Evolutionary conservation across 164 flowering plant genomes (phyloP).

Genomic region (Annona squamosa): DNA sequence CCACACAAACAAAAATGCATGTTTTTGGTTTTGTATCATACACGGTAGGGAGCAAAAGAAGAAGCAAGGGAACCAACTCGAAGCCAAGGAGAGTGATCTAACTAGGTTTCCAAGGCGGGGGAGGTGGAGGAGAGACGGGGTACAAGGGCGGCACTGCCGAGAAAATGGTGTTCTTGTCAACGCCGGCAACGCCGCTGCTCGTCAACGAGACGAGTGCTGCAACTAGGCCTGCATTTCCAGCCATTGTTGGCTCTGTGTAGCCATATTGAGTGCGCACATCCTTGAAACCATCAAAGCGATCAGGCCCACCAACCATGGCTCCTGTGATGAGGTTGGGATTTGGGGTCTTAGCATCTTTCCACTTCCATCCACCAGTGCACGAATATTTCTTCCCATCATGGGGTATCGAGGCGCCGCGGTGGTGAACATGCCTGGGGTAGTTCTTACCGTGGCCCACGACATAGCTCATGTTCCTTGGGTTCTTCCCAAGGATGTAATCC

Average conservation of each 20-base stretch:
- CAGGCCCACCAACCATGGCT: conserved; percentile 97
- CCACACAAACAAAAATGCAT: background rate
- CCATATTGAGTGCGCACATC: conserved; percentile 47
- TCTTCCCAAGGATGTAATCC: conserved; percentile 64
- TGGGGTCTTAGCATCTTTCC: conserved; percentile 37
- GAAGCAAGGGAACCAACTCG: background rate
- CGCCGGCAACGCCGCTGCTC: conserved; percentile 23
- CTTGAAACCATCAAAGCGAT: conserved; percentile 42
- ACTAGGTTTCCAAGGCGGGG: conserved; percentile 60
- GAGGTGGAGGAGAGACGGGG: conserved; percentile 51
- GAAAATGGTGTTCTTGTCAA: conserved; percentile 52
- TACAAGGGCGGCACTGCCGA: conserved; percentile 55
- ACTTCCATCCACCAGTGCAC: conserved; percentile 62
- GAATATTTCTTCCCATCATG: conserved; percentile 32
- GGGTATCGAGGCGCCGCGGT: conserved; percentile 81
- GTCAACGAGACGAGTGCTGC: conserved; percentile 77
- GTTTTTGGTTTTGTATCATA: background rate
- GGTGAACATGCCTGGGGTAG: conserved; percentile 69
- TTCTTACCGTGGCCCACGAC: conserved; percentile 65
- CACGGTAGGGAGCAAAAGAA: background rate
- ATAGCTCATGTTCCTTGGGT: conserved; percentile 77
- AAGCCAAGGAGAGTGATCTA: background rate
- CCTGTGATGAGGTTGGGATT: conserved; percentile 68
- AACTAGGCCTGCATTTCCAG: conserved; percentile 82
- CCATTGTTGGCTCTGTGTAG: conserved; percentile 73